phyloP scores from a whole-genome alignment of 192 early-diverging fungal genomes.

The Coemansia sp. region DNA sequence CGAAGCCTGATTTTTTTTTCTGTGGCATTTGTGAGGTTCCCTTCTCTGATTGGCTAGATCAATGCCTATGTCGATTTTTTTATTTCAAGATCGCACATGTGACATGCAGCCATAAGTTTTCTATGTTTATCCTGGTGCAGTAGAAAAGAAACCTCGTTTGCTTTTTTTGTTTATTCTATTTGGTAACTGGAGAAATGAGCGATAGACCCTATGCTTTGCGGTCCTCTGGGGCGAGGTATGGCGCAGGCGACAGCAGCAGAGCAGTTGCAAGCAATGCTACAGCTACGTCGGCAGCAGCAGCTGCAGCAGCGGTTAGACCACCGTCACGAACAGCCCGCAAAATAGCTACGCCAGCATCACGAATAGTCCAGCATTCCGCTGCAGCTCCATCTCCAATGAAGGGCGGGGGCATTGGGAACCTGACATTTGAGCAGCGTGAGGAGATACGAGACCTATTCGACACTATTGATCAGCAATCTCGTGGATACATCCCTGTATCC shows the following conservation, averaged over 20 bases:
- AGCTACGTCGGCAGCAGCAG: neutral
- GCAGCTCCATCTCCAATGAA: slow-evolving; percentile 1
- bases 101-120: neutral
- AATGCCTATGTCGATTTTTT: neutral
- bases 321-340: slow-evolving; percentile 11
- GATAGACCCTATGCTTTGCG: slow-evolving; percentile 7
- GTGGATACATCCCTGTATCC: slow-evolving; percentile 29
- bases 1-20: slow-evolving; percentile 1
- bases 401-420: slow-evolving; percentile 26
- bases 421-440: slow-evolving; percentile 38
- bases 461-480: slow-evolving; percentile 26
- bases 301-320: slow-evolving; percentile 1
- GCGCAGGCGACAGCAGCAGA: slow-evolving; percentile 3
- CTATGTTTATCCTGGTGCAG: no score
- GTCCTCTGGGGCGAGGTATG: slow-evolving; percentile 2
- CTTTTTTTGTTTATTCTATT: slow-evolving; percentile 2
- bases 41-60: neutral
- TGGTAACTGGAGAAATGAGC: slow-evolving; percentile 1
- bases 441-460: slow-evolving; percentile 45
- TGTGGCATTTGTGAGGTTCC: neutral
- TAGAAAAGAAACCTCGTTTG: no score
- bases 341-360: slow-evolving; percentile 10
- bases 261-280: neutral
- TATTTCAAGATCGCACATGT: neutral
- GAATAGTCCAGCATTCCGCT: neutral